Percentiles rank a stretch among this genome's conserved stretches.
These are phyloP conservation scores for Cladosporium austrohemisphaericum DNA, from an alignment of 2,329 filamentous ascomycete species.

Conservation along the genomic window DNA sequence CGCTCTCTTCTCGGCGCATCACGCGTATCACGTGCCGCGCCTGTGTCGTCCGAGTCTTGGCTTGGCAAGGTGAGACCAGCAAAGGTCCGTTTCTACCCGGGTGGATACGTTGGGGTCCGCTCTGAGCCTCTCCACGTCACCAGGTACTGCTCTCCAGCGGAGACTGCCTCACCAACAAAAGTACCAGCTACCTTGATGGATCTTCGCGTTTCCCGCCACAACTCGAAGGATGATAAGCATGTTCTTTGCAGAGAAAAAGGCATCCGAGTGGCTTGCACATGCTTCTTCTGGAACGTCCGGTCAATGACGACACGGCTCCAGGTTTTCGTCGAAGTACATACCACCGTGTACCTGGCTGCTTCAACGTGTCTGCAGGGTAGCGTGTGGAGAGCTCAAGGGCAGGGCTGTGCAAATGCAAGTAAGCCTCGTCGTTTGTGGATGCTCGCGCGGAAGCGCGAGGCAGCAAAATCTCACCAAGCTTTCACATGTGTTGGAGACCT, in stretches of 20 bases:
- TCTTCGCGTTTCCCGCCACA: background rate
- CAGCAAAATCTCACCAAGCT: conserved; percentile 4
- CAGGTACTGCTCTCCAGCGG: background rate
- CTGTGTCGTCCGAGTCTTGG: conserved; percentile 9
- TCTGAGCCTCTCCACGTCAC: conserved; percentile 4
- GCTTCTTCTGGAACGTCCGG: conserved; percentile 8
- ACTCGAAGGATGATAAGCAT: background rate
- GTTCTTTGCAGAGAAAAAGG: conserved; percentile 14
- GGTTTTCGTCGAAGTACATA: background rate
- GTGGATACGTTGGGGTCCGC: conserved; percentile 6
- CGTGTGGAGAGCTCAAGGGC: no score
- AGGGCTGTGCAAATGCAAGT: no score
- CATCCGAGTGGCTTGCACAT: conserved; percentile 6
- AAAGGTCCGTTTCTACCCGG: conserved; percentile 9
- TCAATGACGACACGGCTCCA: background rate
- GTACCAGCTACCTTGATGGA: conserved; percentile 3
- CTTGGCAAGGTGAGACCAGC: background rate
- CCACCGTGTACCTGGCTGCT: conserved; percentile 2
- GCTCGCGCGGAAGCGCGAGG: background rate
- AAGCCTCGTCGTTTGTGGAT: no score
- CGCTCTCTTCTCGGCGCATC: conserved; percentile 13
- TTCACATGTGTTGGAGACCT: conserved; percentile 7
- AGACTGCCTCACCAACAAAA: conserved; percentile 7
- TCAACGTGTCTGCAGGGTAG: conserved; percentile 5
- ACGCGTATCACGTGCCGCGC: conserved; percentile 7